These are phyloP conservation scores for Lachnellula subtilissima DNA, from an alignment of 2,329 filamentous ascomycete species.

Conservation along the genomic window DNA sequence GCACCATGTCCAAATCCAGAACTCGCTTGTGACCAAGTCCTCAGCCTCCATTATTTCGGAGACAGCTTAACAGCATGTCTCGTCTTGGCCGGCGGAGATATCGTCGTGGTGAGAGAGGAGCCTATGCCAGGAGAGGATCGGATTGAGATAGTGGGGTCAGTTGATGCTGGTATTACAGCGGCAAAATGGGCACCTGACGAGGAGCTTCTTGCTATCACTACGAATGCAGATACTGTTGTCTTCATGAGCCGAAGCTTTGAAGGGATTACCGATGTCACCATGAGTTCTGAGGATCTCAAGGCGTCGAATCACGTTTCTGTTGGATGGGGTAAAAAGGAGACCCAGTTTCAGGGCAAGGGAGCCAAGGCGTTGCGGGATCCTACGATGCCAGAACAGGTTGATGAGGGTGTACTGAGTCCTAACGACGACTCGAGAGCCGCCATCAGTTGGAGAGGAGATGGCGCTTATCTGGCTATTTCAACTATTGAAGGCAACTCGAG, in stretches of 20 bases:
- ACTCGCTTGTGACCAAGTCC: conserved; percentile 66
- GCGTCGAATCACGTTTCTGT: conserved; percentile 93
- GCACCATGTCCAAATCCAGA: conserved; percentile 75
- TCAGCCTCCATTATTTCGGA: conserved; percentile 79
- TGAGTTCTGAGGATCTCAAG: conserved; percentile 72
- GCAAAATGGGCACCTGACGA: conserved; percentile 95
- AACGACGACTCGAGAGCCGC: conserved; percentile 67
- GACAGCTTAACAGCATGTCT: conserved; percentile 75
- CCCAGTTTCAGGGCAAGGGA: conserved; percentile 90
- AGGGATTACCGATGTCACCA: conserved; percentile 67
- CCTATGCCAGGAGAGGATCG: conserved; percentile 62
- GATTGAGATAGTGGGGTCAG: conserved; percentile 92
- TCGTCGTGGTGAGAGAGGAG: conserved; percentile 76
- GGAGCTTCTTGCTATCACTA: conserved; percentile 79
- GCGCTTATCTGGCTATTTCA: conserved; percentile 84
- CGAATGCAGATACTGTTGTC: conserved; percentile 71
- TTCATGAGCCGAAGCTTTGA: conserved; percentile 95
- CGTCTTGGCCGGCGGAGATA: conserved; percentile 85
- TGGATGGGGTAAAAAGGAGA: conserved; percentile 97
- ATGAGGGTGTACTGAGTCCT: conserved; percentile 71
- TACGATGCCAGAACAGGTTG: conserved; percentile 88
- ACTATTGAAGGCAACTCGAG: conserved; percentile 64
- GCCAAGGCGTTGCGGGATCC: conserved; percentile 85
- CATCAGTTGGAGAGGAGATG: conserved; percentile 93
- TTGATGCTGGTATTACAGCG: conserved; percentile 85